Conservation (phyloP, 2,329 filamentous ascomycete genomes). For the Colletotrichum liriopes region DNA sequence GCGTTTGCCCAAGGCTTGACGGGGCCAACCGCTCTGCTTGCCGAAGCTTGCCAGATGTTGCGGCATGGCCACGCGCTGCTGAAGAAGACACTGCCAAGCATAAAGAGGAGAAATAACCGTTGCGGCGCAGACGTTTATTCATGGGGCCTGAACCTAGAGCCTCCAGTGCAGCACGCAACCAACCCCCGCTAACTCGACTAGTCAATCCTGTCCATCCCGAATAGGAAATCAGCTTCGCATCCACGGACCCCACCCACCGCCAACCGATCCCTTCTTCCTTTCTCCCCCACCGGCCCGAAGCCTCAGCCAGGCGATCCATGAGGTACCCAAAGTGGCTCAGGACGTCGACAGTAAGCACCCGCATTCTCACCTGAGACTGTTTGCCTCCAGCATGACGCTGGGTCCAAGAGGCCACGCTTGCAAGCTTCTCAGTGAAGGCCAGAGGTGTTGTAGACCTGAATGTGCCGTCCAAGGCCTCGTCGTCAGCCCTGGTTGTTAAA, state of each 20-base stretch:
- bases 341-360: not conserved
- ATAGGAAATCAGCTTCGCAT: not conserved
- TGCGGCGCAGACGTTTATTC: not conserved
- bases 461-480: not conserved
- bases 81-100: not conserved
- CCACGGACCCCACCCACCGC: conserved; percentile 5
- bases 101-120: not conserved
- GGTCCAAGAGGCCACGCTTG: not conserved
- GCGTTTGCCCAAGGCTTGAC: no score
- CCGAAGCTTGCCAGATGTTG: not conserved
- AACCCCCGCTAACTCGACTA: not conserved
- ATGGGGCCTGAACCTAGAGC: not conserved
- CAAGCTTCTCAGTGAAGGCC: no score
- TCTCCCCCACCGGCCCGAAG: not conserved
- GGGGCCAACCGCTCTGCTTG: not conserved
- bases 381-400: not conserved
- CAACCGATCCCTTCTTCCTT: not conserved
- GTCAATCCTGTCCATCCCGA: not conserved
- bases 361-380: not conserved
- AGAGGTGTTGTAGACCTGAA: not conserved
- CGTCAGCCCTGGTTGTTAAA: not conserved
- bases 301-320: not conserved
- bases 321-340: not conserved
- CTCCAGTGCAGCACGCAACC: not conserved
- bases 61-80: not conserved